Evolutionary conservation across 768 basidiomycete species (phyloP), one percentile per base, ranked within the genome.

Genomic region (Psilocybe sp.): DNA sequence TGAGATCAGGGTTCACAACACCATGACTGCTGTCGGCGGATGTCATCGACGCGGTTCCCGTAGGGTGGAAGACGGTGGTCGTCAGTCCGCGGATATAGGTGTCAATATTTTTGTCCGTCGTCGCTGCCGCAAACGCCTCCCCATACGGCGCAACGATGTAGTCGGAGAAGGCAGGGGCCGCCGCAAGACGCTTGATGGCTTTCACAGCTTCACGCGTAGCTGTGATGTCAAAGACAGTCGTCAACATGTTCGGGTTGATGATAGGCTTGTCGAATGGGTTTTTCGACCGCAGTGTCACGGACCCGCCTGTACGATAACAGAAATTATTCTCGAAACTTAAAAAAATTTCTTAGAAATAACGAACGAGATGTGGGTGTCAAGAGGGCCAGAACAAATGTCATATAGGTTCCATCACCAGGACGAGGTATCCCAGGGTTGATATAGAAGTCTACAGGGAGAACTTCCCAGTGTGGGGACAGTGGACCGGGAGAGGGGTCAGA

Each of bases 311-410:
- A 8, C 6, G n/a, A 19, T 16, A 38, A n/a, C n/a, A n/a, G n/a
- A 42, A 8, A 12, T 11, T 7, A 36, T 9, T 44, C 19, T 34
- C 14, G 39, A 16, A 8, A 52, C 10, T 12, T 34, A 4, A 19
- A 18, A 16, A 13, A 40, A 12, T 14, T 34, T 10, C 0, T 1
- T 38, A 15, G 12, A 34, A 28, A 13, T 4, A 1, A 52, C 66
- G 49, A 54, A 70, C 71, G 68, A 33, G 71, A 67, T n/a, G 68
- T 62, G 7, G 71, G 71, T 5, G 67, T 63, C 13, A 69, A 56
- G 3, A 69, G 49, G 13, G 52, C 60, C 12, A 55, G 45, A 18
- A 53, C 44, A n/a, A 68, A 54, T 8, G 62, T 61, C 46, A 71
- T 48, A 53, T 59, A 71, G 44, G 61, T 63, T 33, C 69, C 69